Percentiles rank a stretch among this genome's conserved stretches.
Conservation (phyloP, 2,329 filamentous ascomycete species). For the Dryadomyces quercivorus region DNA sequence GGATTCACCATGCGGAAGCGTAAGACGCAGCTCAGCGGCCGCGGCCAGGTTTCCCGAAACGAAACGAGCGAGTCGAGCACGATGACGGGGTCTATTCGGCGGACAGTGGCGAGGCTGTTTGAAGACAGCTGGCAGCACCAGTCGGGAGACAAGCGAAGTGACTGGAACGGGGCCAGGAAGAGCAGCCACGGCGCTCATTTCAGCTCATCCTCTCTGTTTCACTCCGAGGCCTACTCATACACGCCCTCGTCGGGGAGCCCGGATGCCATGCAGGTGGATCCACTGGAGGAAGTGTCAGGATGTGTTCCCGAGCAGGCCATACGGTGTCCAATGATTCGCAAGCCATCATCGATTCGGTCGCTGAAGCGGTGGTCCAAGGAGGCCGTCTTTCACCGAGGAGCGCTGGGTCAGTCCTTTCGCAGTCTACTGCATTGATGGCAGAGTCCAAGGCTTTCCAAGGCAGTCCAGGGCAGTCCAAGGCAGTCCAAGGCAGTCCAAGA, state of each 20-base stretch:
- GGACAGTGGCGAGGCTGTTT: neutral
- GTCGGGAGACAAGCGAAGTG: neutral
- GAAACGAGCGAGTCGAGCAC: neutral
- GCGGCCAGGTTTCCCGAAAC: neutral
- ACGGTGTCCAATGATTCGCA: slow-evolving; percentile 9
- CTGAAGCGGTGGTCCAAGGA: slow-evolving; percentile 25
- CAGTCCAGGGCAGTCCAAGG: neutral
- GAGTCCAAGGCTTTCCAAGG: neutral
- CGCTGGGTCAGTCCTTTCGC: slow-evolving; percentile 28
- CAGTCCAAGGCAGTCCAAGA: neutral
- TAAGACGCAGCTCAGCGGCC: neutral
- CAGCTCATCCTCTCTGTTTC: neutral
- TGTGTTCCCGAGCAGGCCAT: neutral
- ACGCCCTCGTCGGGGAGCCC: too few species aligned
- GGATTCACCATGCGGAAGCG: neutral
- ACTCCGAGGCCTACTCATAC: neutral
- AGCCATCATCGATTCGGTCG: slow-evolving; percentile 15
- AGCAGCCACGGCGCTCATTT: neutral
- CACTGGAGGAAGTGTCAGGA: neutral
- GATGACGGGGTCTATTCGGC: neutral
- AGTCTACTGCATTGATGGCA: neutral
- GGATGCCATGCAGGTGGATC: neutral
- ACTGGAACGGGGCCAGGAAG: neutral
- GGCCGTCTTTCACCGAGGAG: slow-evolving; percentile 23
- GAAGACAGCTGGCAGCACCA: slow-evolving; percentile 1